A percentile compares a stretch with the other conserved stretches of the same genome.
phyloP scores from a whole-genome alignment of 768 basidiomycete species.

The Suillus plorans region DNA sequence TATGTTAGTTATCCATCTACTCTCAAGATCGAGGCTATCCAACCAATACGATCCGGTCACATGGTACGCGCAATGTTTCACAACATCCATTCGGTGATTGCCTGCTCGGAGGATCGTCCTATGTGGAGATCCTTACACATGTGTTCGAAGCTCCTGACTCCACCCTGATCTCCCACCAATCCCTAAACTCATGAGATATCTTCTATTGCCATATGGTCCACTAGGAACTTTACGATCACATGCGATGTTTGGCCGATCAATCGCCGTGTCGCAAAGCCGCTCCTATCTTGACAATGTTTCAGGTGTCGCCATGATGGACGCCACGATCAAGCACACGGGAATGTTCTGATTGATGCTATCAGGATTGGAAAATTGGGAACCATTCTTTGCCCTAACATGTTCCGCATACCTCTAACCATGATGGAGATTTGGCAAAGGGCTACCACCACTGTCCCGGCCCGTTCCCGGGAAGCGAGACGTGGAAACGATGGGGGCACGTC shows the following conservation, averaged over 20 bases:
- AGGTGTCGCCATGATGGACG: neutral
- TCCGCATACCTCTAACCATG: neutral
- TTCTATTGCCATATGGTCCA: neutral
- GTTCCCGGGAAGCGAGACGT: neutral
- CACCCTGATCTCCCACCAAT: neutral
- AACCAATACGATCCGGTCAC: neutral
- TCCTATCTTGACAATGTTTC: neutral
- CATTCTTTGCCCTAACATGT: neutral
- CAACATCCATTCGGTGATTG: neutral
- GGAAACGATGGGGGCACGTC: neutral
- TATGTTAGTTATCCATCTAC: neutral
- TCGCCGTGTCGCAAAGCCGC: neutral
- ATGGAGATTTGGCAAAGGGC: neutral
- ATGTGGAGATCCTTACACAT: neutral
- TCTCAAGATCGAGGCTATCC: neutral
- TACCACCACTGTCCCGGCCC: neutral
- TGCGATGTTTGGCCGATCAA: neutral
- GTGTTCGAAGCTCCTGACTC: neutral
- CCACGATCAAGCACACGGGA: slow-evolving; percentile 4
- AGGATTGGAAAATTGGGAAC: neutral
- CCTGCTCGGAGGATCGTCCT: neutral
- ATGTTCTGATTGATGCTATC: slow-evolving; percentile 2
- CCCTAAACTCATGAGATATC: neutral
- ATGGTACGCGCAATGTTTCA: neutral
- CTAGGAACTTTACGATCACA: neutral